phyloP scores from a whole-genome alignment of 176 grass and related monocot species.

The Carex kokanica region DNA sequence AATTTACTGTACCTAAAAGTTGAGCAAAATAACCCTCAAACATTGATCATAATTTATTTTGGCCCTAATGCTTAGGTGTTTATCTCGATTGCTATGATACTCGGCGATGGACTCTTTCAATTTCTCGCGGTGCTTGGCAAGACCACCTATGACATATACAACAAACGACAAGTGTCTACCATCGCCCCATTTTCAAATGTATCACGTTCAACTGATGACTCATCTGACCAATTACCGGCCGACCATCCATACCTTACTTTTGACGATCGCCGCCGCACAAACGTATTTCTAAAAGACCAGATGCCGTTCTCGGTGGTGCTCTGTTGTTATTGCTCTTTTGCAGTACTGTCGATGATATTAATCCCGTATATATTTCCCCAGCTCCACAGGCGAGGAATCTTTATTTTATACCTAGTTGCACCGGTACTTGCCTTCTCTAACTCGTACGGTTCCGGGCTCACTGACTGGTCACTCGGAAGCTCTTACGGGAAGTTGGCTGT shows the following conservation, averaged over 20 bases:
- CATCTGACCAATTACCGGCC: background rate
- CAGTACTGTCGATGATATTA: background rate
- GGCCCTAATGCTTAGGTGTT: slow-evolving; percentile 36
- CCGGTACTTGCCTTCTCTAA: slow-evolving; percentile 14
- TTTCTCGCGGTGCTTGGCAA: slow-evolving; percentile 30
- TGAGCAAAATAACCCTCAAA: no score
- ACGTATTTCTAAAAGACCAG: slow-evolving; percentile 28
- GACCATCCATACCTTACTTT: slow-evolving; percentile 45
- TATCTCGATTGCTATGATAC: slow-evolving; percentile 51
- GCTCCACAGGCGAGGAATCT: background rate
- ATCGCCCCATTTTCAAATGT: background rate
- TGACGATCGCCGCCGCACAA: slow-evolving; percentile 52
- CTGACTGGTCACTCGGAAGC: slow-evolving; percentile 22
- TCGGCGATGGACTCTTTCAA: slow-evolving; percentile 49
- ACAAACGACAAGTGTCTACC: slow-evolving; percentile 17
- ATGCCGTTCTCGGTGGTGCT: background rate
- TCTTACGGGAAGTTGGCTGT: slow-evolving; percentile 17
- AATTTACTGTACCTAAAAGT: no score
- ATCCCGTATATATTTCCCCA: background rate
- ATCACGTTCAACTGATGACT: background rate
- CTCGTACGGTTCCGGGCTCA: background rate
- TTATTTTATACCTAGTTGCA: background rate
- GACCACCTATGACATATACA: slow-evolving; percentile 36
- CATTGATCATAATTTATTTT: no score
- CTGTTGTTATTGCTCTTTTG: background rate